Evolutionary conservation across 352 stramenopile genomes (phyloP).

Genomic region (Globisporangium cederbergense): DNA sequence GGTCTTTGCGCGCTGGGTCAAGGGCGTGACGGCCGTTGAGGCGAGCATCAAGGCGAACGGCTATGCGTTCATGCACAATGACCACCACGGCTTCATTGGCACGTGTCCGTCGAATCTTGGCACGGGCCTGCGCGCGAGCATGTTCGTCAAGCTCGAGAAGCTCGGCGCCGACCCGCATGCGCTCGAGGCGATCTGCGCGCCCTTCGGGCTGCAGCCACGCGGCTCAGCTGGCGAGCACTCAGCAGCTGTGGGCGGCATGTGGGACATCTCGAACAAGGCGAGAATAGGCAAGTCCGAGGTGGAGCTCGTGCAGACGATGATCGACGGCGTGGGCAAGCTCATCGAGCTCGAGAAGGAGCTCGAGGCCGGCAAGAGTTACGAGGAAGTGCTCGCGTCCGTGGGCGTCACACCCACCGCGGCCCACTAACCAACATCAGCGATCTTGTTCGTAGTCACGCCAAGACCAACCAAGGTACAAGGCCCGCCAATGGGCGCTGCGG

Average conservation of each 20-base stretch:
- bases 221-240: constrained; percentile 82
- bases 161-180: constrained; percentile 66
- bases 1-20: constrained; percentile 88
- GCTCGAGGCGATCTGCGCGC: constrained; percentile 68
- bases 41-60: constrained; percentile 79
- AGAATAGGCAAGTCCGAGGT: constrained; percentile 92
- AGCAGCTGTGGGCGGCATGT: constrained; percentile 79
- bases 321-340: constrained; percentile 89
- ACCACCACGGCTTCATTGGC: constrained; percentile 82
- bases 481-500: neutral
- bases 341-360: constrained; percentile 92
- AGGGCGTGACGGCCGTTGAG: constrained; percentile 78
- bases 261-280: constrained; percentile 94
- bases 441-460: neutral
- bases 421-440: neutral
- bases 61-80: constrained; percentile 84
- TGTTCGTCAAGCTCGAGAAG: constrained; percentile 85
- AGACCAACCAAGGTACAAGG: neutral
- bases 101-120: constrained; percentile 87
- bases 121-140: constrained; percentile 76
- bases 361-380: constrained; percentile 57
- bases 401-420: constrained; percentile 29
- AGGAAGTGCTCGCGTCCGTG: constrained; percentile 51
- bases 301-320: constrained; percentile 94
- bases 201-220: constrained; percentile 75